Evolutionary conservation across 208 protist species (phyloP), one percentile per base, ranked within the genome.

Genomic region (Wallacemonas rigidus): DNA sequence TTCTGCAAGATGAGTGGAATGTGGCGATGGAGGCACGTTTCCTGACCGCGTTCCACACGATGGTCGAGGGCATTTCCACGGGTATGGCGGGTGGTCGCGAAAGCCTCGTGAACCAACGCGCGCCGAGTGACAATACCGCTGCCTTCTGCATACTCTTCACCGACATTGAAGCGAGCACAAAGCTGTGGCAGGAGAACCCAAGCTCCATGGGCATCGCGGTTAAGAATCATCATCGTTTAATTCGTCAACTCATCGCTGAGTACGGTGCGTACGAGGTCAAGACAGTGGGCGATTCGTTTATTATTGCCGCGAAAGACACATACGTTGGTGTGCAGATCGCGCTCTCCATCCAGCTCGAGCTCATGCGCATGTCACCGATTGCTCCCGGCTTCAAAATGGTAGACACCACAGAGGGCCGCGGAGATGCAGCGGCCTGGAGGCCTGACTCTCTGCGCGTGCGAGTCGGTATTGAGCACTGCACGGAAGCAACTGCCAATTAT

Each of bases 231-330:
- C 82, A 94, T 43, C 64, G 75, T 36, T 57, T 93, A 35, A 82
- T 95, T 38, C 88, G 90, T 7, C 75, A 65, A 12, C 68, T 88
- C 14, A 90, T 97, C 50, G 80, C 82, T 8, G 62, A 87, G 55
- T 86, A 86, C 58, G 73, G 77, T 38, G 94, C 85, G 12, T 91
- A 93, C 56, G 91, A 96, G 70, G 91, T 96, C 17, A 96, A 94
- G 77, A 89, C 80, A 4, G 78, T 93, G 9, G 90, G 86, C 38
- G 90, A 96, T 73, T 87, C 81, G 38, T 96, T 98, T 58, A 96
- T 94, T 38, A 89, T 96, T 68, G 91, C 89, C 0, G 88, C 83
- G 11, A 82, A 84, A 53, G 78, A 90, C 62, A 68, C 90, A 14
- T 54, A 89, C 11, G 76, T 87, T 3, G 90, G 85, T 2, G 56